A percentile compares a stretch with the other conserved stretches of the same genome.
phyloP scores from a whole-genome alignment of 1,284 basidiomycete genomes.

The Fistulina hepatica region DNA sequence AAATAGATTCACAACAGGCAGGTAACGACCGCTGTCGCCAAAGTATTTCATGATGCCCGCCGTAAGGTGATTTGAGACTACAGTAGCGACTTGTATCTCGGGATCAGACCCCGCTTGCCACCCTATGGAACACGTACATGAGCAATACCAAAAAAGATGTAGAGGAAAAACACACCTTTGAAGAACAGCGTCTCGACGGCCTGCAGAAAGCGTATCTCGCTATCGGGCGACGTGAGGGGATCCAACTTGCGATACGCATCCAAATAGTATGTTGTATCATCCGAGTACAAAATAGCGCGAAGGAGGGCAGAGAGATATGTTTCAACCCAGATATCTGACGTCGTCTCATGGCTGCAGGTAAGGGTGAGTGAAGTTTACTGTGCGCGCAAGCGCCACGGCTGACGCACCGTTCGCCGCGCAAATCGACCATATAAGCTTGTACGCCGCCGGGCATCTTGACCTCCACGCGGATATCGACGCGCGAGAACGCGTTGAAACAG shows the following conservation, averaged over 20 bases:
- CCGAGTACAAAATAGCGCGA: conserved; percentile 88
- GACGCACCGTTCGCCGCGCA: conserved; percentile 83
- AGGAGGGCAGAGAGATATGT: conserved; percentile 92
- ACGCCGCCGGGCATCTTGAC: conserved; percentile 98
- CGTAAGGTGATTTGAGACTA: conserved; percentile 95
- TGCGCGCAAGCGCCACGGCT: not conserved
- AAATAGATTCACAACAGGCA: conserved; percentile 89
- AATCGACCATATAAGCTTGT: conserved; percentile 87
- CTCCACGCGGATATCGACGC: conserved; percentile 94
- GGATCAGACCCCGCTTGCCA: conserved; percentile 99
- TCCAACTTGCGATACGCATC: conserved; percentile 95
- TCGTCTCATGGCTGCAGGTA: conserved; percentile 74
- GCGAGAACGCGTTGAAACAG: conserved; percentile 97
- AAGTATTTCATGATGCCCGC: conserved; percentile 97
- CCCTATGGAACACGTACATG: conserved; percentile 41
- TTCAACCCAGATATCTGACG: conserved; percentile 92
- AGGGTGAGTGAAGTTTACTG: not conserved
- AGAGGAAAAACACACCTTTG: conserved; percentile 49
- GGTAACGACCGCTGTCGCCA: conserved; percentile 80
- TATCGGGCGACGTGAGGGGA: conserved; percentile 84
- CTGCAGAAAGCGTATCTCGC: conserved; percentile 84
- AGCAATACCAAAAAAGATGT: conserved; percentile 1
- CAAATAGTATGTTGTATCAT: conserved; percentile 85
- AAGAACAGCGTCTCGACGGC: conserved; percentile 86
- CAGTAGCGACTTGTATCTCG: conserved; percentile 95